These are phyloP conservation scores for Colletotrichum aenigma DNA, from an alignment of 2,329 filamentous ascomycete genomes.

Conservation along the genomic window DNA sequence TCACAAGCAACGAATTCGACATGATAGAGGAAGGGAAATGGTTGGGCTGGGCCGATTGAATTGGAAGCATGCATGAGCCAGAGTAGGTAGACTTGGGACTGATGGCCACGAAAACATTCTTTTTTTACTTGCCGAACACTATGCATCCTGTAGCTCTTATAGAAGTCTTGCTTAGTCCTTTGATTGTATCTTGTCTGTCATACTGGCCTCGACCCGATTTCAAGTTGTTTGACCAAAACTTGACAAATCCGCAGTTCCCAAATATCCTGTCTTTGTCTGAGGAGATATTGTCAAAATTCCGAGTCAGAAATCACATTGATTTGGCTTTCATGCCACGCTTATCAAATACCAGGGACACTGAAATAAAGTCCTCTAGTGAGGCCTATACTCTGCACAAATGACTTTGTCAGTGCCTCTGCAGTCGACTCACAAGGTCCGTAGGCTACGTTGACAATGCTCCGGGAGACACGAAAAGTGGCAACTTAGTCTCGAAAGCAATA, in stretches of 20 bases:
- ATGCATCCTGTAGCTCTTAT: too few relatives aligned
- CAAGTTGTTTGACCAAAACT: too few relatives aligned
- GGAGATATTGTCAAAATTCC: neutral
- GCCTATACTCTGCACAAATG: neutral
- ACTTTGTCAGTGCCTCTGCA: neutral
- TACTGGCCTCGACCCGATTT: too few relatives aligned
- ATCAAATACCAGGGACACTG: fast-evolving
- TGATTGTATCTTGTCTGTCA: too few relatives aligned
- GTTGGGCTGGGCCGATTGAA: fast-evolving
- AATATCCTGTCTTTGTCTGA: neutral
- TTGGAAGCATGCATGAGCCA: neutral
- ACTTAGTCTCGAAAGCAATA: too few relatives aligned
- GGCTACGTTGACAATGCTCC: fast-evolving
- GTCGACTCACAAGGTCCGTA: neutral
- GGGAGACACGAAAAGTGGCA: too few relatives aligned
- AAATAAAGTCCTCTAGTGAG: fast-evolving
- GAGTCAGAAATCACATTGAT: neutral
- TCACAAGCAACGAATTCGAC: fast-evolving
- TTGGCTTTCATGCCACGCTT: fast-evolving
- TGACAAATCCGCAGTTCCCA: too few relatives aligned
- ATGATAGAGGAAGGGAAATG: fast-evolving
- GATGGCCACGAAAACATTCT: fast-evolving
- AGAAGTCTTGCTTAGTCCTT: too few relatives aligned
- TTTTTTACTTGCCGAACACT: too few relatives aligned
- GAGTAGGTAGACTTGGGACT: too few relatives aligned